Evolutionary conservation across 2,329 filamentous ascomycete species (phyloP), one percentile per base, ranked within the genome.

Genomic region (Fusarium chuoi): DNA sequence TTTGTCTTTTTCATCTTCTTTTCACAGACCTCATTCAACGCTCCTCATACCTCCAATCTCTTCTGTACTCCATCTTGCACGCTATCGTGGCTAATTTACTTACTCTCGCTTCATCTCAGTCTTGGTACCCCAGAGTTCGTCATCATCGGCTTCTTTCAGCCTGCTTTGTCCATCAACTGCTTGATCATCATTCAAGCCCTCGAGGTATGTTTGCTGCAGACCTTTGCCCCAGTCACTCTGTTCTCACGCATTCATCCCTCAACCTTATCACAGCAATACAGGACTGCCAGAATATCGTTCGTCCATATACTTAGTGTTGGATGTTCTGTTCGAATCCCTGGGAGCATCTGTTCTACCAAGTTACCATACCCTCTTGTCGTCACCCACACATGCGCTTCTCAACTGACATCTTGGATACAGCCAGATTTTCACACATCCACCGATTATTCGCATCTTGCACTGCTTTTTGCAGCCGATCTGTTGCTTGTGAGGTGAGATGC

Each of bases 11-110:
- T 75, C 59, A 71, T 76, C 66, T 71, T 79, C 77, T 79, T 77
- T 69, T 81, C 81, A 83, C 82, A 87, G 82, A 86, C 86, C 86
- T 82, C 82, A 84, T 81, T 78, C 81, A 80, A 79, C 69, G 82
- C 57, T 60, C 62, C 57, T 81, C 80, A 80, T 79, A 77, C 76
- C 68, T 60, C 70, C 73, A 68, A 79, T 79, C 79, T 80, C 78
- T 80, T 79, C 79, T 75, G 75, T 77, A 77, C 80, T 82, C 81
- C 85, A 86, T 86, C 85, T 89, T 89, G 88, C 86, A 88, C 82
- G 84, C 86, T 88, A 89, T 85, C 86, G 88, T 83, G 85, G 85
- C 86, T 85, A 88, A 89, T 85, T 87, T 87, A 86, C 85, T 87
- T 86, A 86, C 84, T 83, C 85, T 89, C 86, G 85, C 87, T 89